A percentile compares a stretch with the other conserved stretches of the same genome.
phyloP scores from a whole-genome alignment of 805 yeast genomes.

The Candida stauntonica region DNA sequence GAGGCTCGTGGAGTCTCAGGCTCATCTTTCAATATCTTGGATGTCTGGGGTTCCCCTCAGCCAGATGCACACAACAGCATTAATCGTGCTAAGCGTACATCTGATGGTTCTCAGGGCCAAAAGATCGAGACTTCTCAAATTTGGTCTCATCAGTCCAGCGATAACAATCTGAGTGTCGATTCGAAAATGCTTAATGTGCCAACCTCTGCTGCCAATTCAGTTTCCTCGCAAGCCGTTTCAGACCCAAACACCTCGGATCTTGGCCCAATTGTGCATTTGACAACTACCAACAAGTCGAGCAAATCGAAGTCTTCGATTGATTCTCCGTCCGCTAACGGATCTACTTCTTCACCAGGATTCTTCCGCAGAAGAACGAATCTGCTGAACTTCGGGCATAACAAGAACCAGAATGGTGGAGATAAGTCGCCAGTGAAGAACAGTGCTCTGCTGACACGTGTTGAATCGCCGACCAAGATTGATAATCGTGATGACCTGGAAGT shows the following conservation, averaged over 20 bases:
- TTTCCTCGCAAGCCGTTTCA: conserved; percentile 13
- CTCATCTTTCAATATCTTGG: conserved; percentile 11
- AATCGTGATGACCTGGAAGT: conserved; percentile 14
- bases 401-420: conserved; percentile 2
- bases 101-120: conserved; percentile 19
- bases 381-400: conserved; percentile 32
- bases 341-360: conserved; percentile 34
- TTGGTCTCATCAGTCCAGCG: neutral
- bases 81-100: conserved; percentile 13
- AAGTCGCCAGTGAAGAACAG: conserved; percentile 21
- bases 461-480: conserved; percentile 16
- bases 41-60: conserved; percentile 17
- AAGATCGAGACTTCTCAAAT: conserved; percentile 1
- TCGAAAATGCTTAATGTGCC: conserved; percentile 5
- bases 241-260: conserved; percentile 7
- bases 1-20: conserved; percentile 1
- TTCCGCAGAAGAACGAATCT: conserved; percentile 31
- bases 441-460: conserved; percentile 4
- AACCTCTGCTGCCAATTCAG: conserved; percentile 13
- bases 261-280: conserved; percentile 16
- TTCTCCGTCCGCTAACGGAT: conserved; percentile 6
- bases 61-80: neutral
- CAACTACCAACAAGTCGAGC: conserved; percentile 17
- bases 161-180: neutral
- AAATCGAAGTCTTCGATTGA: conserved; percentile 19